Evolutionary conservation across 805 yeast genomes (phyloP), one percentile per base, ranked within the genome.

Genomic region (Lipomyces starkeyi): DNA sequence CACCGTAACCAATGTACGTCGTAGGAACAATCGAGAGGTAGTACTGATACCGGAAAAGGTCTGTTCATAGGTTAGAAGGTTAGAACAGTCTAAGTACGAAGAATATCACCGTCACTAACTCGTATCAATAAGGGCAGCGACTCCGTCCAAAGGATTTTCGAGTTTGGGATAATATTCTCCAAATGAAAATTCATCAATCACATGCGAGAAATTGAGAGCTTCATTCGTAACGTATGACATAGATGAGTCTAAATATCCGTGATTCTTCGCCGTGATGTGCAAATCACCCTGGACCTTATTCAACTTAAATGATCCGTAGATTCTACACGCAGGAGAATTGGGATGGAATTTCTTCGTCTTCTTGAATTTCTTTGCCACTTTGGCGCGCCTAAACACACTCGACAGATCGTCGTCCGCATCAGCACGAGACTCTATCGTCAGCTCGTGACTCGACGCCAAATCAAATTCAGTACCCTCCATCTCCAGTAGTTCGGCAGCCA

Each of bases 131-230:
- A 78, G 65, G 72, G 88, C 86, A 0, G 87, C 89, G 0, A 94
- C 88, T 59, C 83, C 83, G 77, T 95, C 98, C 71, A 95, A 83
- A n/a, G 97, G 97, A 76, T 94, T 94, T 73, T 89, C 84, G 70
- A 93, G 83, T 73, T 85, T 89, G 2, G 99, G 98, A 75, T 87
- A 93, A 78, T 90, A 93, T 49, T 87, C 91, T 14, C 99, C 99
- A 79, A 88, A 94, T 11, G 98, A 92, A 70, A 93, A 86, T 78
- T 94, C 98, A 68, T 86, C 86, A 68, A 95, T 88, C 4, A 87
- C 86, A 78, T 95, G 99, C 0, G 97, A 85, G 76, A 94, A 90
- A 75, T 94, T 91, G 67, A 91, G 79, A 27, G 83, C 79, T 53
- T 66, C 62, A 37, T 55, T 61, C 11, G 67, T 43, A 47, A 69